phyloP scores from a whole-genome alignment of 768 basidiomycete genomes.

The Lactarius evosmus region DNA sequence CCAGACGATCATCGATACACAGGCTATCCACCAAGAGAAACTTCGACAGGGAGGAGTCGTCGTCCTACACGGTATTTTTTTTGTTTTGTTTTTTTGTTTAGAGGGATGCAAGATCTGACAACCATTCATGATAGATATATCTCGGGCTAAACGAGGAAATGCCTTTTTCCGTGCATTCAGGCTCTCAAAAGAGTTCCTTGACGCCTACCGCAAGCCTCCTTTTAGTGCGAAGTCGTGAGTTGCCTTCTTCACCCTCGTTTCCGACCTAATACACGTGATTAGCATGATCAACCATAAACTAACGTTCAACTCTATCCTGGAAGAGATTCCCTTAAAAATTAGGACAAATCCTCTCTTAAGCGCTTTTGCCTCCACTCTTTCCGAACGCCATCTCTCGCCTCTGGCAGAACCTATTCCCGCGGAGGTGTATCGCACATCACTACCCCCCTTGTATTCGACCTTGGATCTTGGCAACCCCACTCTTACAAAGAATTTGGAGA shows the following conservation, averaged over 20 bases:
- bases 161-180: constrained; percentile 88
- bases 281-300: constrained; percentile 79
- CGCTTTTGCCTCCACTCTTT: constrained; percentile 70
- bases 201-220: constrained; percentile 76
- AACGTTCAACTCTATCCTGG: constrained; percentile 81
- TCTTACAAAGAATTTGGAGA: constrained; percentile 73
- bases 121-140: constrained; percentile 52
- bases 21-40: constrained; percentile 81
- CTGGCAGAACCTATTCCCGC: constrained; percentile 41
- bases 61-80: constrained; percentile 69
- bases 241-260: neutral
- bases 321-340: constrained; percentile 82
- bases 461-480: constrained; percentile 70
- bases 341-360: constrained; percentile 77
- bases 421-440: constrained; percentile 31
- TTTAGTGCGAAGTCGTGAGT: constrained; percentile 83
- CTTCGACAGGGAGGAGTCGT: constrained; percentile 83
- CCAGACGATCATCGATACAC: constrained; percentile 75
- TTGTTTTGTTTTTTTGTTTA: constrained; percentile 2
- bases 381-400: constrained; percentile 44
- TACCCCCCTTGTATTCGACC: constrained; percentile 61
- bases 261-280: neutral
- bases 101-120: neutral
- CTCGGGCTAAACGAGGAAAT: constrained; percentile 76
- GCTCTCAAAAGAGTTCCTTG: constrained; percentile 74